Percentiles rank a stretch among this genome's conserved stretches.
Conservation (phyloP, 2,329 filamentous ascomycete species). For the Talaromyces albobiverticillius region DNA sequence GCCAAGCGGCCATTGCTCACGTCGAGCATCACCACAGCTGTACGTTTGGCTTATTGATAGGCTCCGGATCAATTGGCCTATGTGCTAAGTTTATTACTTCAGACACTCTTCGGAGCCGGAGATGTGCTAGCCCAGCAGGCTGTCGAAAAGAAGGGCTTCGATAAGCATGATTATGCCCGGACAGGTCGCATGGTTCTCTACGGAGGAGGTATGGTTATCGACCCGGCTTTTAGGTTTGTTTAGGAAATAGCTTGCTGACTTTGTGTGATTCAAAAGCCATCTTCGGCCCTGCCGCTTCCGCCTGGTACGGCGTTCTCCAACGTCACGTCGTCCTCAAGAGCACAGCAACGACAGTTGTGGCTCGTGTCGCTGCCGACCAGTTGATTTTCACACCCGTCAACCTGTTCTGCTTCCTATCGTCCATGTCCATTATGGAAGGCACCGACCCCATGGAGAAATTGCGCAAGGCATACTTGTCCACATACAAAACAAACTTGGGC, state of each 20-base stretch:
- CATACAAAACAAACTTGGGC: slow-evolving; percentile 79
- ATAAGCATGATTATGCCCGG: slow-evolving; percentile 66
- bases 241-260: slow-evolving; percentile 3
- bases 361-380: slow-evolving; percentile 79
- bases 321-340: slow-evolving; percentile 64
- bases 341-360: slow-evolving; percentile 66
- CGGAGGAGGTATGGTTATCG: slow-evolving; percentile 41
- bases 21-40: slow-evolving; percentile 82
- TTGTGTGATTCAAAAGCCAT: slow-evolving; percentile 51
- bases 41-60: slow-evolving; percentile 32
- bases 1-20: slow-evolving; percentile 81
- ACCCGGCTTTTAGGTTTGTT: not conserved
- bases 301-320: slow-evolving; percentile 80
- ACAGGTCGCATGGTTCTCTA: slow-evolving; percentile 50
- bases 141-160: slow-evolving; percentile 74
- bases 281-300: slow-evolving; percentile 84
- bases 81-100: slow-evolving; percentile 9
- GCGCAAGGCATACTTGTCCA: slow-evolving; percentile 65
- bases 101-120: slow-evolving; percentile 86
- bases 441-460: slow-evolving; percentile 65
- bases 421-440: slow-evolving; percentile 82
- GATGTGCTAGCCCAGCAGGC: slow-evolving; percentile 88
- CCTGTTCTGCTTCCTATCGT: slow-evolving; percentile 75
- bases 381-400: slow-evolving; percentile 79
- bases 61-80: not conserved